Percentiles rank a stretch among this genome's conserved stretches.
phyloP scores from a whole-genome alignment of 257 asterid genomes.

The Solanum clarkiae region DNA sequence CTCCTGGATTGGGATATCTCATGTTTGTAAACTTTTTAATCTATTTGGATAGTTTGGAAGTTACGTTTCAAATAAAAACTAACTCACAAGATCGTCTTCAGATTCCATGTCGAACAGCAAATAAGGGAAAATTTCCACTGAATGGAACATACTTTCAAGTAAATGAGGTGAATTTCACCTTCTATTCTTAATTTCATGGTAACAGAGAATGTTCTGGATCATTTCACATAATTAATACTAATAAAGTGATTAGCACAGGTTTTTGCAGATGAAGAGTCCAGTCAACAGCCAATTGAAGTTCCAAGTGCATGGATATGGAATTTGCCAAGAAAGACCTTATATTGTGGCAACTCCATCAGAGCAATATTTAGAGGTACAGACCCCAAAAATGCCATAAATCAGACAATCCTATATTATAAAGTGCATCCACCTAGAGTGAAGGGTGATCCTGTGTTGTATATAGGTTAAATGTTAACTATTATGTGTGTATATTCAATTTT shows the following conservation, averaged over 20 bases:
- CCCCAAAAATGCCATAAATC: not conserved
- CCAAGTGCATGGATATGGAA: slow-evolving; percentile 2
- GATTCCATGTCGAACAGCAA: slow-evolving; percentile 16
- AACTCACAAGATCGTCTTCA: not conserved
- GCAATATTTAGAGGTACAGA: slow-evolving; percentile 22
- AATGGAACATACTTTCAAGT: slow-evolving; percentile 22
- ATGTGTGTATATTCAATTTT: not conserved
- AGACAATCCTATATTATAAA: not conserved
- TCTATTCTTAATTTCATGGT: not conserved
- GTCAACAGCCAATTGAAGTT: slow-evolving; percentile 12
- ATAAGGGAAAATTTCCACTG: slow-evolving; percentile 19
- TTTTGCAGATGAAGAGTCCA: slow-evolving; percentile 28
- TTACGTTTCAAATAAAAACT: not conserved
- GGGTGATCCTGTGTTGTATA: not conserved
- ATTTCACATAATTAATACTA: not conserved
- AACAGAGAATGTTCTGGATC: not conserved
- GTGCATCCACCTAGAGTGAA: not conserved
- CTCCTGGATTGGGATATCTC: not conserved
- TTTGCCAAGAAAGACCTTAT: slow-evolving; percentile 7
- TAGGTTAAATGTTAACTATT: not conserved
- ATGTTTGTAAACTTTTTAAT: not conserved
- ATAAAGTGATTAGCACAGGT: slow-evolving; percentile 5
- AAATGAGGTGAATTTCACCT: slow-evolving; percentile 14
- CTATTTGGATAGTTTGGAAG: not conserved
- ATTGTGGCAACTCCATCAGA: slow-evolving; percentile 14